phyloP scores from a whole-genome alignment of 2,329 filamentous ascomycete species.

The Neonectria neomacrospora region DNA sequence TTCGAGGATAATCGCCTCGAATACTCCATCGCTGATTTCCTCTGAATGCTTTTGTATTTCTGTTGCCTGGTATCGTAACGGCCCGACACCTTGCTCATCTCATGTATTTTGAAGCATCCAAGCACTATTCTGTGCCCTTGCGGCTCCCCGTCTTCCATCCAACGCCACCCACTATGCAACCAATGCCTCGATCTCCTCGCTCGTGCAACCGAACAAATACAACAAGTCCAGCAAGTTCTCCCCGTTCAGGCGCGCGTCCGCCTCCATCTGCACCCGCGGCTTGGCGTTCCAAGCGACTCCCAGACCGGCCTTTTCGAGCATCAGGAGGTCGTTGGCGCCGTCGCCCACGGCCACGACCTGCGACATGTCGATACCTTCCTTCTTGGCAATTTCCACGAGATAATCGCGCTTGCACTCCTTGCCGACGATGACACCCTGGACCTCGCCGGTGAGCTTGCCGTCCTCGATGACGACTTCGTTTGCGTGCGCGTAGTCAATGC shows the following conservation, averaged over 20 bases:
- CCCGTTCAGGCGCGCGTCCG: slow-evolving; percentile 77
- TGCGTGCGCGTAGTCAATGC: slow-evolving; percentile 87
- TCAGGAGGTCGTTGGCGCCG: slow-evolving; percentile 83
- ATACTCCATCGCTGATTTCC: background rate
- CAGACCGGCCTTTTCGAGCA: slow-evolving; percentile 79
- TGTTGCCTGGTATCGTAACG: slow-evolving; percentile 39
- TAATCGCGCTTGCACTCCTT: slow-evolving; percentile 79
- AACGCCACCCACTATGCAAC: slow-evolving; percentile 31
- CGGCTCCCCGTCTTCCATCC: slow-evolving; percentile 18
- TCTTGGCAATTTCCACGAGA: slow-evolving; percentile 74
- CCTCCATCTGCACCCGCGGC: slow-evolving; percentile 82
- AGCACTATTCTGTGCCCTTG: slow-evolving; percentile 21
- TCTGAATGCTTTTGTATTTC: slow-evolving; percentile 20
- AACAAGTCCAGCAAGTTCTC: slow-evolving; percentile 77
- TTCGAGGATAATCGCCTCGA: background rate
- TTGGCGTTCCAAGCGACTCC: slow-evolving; percentile 89
- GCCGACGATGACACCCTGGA: slow-evolving; percentile 78
- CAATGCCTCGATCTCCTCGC: slow-evolving; percentile 62
- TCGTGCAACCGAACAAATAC: slow-evolving; percentile 77
- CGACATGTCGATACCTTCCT: slow-evolving; percentile 72
- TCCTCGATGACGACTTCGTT: slow-evolving; percentile 81
- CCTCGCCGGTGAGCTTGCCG: slow-evolving; percentile 74
- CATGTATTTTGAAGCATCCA: slow-evolving; percentile 24
- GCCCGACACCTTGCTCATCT: slow-evolving; percentile 33
- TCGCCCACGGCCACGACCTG: slow-evolving; percentile 82